Evolutionary conservation across 1,284 basidiomycete species (phyloP), one percentile per base, ranked within the genome.

Genomic region (Microbotryum lychnidis-dioicae): DNA sequence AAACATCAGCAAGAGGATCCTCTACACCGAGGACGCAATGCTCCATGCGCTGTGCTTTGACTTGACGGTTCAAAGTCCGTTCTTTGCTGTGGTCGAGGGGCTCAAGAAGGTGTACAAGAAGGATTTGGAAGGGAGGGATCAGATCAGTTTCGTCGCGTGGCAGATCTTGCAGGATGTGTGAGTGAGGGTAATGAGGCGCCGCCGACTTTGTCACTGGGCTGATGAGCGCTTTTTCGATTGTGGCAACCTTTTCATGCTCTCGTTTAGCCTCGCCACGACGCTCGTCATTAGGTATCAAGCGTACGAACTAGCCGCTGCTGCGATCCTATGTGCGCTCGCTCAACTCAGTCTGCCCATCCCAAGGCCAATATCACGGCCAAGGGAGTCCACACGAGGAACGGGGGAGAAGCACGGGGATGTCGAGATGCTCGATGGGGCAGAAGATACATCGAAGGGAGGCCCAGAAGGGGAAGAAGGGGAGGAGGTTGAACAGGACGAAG

Each of bases 21-120:
- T 72, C 16, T 63, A 58, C 27, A 55, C 50, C 33, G 73, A 73
- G 56, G 73, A 73, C 57, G 64, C 69, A 14, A 57, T 73, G 50
- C 55, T 71, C 5, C 56, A 63, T 14, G 50, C 62, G 7, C 63
- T 73, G 27, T 70, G 70, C 60, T 73, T 69, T 61, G 72, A 73
- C 37, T 57, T 73, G 54, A 68, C 67, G 3, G 54, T 73, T 1
- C 55, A 66, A 29, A 67, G 71, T 21, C 72, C 73, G 27, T 69
- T 71, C 45, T 60, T 57, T 8, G n/a, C 64, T 2, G 50, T 65
- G 20, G 54, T 61, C 14, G 50, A 62, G 27, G 58, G 50, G 1
- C 55, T 59, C 18, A 51, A 63, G 44, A 25, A 33, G 31, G 6
- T 56, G 6, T 65, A 60, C 61, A 50, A 48, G 37, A 55, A 50